Conservation (phyloP, 805 yeast species). For the Ogataea naganishii region DNA sequence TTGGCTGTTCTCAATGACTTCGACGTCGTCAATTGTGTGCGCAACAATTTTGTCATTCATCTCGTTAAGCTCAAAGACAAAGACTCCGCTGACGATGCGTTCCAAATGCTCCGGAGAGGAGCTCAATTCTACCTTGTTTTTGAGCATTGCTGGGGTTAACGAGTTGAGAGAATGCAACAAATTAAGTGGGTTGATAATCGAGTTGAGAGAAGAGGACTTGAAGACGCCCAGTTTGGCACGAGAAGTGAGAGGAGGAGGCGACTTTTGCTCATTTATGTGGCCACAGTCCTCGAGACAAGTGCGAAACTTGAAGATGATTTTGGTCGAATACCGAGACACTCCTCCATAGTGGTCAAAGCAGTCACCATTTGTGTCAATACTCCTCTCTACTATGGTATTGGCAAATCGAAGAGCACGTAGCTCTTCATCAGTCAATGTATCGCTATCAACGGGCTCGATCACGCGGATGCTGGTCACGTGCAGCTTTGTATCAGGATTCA, state of each 20-base stretch:
- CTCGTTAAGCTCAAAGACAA: conserved; percentile 55
- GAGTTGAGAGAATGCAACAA: not conserved
- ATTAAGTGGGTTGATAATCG: conserved; percentile 2
- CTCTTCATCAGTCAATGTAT: conserved; percentile 1
- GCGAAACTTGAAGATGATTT: conserved; percentile 46
- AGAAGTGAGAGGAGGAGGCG: not conserved
- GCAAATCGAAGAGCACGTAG: not conserved
- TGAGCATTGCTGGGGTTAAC: conserved; percentile 1
- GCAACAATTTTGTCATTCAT: conserved; percentile 46
- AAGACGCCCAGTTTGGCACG: conserved; percentile 18
- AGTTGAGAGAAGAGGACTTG: conserved; percentile 12
- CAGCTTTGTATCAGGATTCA: conserved; percentile 41
- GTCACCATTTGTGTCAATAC: conserved; percentile 4
- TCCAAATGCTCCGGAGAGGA: conserved; percentile 21
- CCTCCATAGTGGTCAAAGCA: conserved; percentile 21
- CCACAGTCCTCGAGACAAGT: conserved; percentile 45
- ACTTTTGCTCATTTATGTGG: conserved; percentile 26
- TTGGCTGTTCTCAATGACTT: conserved; percentile 48
- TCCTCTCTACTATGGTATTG: too few species aligned
- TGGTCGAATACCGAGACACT: conserved; percentile 33
- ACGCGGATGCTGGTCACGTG: conserved; percentile 38
- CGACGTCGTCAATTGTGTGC: conserved; percentile 61
- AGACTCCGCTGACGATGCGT: conserved; percentile 42
- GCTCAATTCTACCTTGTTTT: too few species aligned
- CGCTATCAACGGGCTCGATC: conserved; percentile 16